These are phyloP conservation scores for Amphibolis antarctica DNA, from an alignment of 106 monocot species.

Conservation along the genomic window DNA sequence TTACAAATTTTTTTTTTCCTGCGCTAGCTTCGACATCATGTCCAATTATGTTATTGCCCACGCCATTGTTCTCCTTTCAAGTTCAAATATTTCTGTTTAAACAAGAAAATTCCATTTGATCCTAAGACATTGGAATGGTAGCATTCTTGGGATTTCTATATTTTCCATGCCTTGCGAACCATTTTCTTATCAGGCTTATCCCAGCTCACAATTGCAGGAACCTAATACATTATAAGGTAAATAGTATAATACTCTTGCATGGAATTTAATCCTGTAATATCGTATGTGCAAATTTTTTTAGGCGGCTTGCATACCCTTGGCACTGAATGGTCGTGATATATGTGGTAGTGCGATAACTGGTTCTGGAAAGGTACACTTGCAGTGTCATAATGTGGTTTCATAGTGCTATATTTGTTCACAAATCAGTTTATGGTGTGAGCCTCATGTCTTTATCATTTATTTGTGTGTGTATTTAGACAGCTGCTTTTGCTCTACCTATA, in stretches of 20 bases:
- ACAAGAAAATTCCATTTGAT: too few species aligned
- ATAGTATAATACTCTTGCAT: too few species aligned
- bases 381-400: not conserved
- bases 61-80: too few species aligned
- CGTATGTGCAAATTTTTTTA: constrained; percentile 19
- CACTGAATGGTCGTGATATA: constrained; percentile 87
- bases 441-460: constrained; percentile 2
- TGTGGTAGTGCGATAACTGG: constrained; percentile 98
- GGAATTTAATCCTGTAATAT: not conserved
- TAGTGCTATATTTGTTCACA: not conserved
- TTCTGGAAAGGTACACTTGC: constrained; percentile 70
- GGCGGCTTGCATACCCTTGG: constrained; percentile 97
- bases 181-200: too few species aligned
- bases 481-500: constrained; percentile 87
- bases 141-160: too few species aligned
- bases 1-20: not conserved
- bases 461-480: constrained; percentile 46
- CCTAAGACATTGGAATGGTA: too few species aligned
- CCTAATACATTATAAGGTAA: too few species aligned
- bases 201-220: too few species aligned
- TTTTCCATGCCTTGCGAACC: too few species aligned
- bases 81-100: too few species aligned
- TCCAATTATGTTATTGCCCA: too few species aligned
- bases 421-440: not conserved
- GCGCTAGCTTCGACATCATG: too few species aligned